These are phyloP conservation scores for Trichosporon asahii DNA, from an alignment of 1,284 basidiomycete genomes.

Conservation along the genomic window DNA sequence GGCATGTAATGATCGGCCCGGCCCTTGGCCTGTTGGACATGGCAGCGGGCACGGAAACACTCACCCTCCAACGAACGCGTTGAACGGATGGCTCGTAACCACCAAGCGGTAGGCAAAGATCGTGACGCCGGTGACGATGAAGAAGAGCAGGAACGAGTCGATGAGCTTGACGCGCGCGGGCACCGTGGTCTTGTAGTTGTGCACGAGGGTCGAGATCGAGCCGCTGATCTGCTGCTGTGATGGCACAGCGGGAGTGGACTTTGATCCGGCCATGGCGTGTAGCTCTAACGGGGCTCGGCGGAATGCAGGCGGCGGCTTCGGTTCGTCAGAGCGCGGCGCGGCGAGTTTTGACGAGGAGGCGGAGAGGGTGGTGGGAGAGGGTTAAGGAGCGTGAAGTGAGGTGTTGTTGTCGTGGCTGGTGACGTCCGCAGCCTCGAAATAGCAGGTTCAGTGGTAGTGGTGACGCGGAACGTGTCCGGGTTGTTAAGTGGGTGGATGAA, in stretches of 20 bases:
- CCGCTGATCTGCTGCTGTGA: slow-evolving; percentile 29
- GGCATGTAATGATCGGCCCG: no score
- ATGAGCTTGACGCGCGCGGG: slow-evolving; percentile 85
- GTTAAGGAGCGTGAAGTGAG: neutral
- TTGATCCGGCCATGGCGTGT: neutral
- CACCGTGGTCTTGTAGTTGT: slow-evolving; percentile 73
- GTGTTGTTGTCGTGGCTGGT: slow-evolving; percentile 3
- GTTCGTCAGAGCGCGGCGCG: no score
- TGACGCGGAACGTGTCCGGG: slow-evolving; percentile 6
- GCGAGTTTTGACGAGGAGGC: no score
- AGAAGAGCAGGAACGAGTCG: slow-evolving; percentile 87
- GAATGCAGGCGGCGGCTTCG: no score
- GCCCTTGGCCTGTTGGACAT: no score
- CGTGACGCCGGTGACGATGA: slow-evolving; percentile 82
- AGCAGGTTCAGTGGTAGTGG: no score
- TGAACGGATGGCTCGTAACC: slow-evolving; percentile 92
- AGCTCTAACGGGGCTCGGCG: no score
- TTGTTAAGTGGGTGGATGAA: neutral
- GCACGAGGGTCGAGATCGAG: slow-evolving; percentile 64
- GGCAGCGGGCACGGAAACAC: slow-evolving; percentile 36
- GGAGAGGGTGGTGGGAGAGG: neutral
- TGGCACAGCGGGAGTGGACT: slow-evolving; percentile 1
- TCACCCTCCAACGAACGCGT: slow-evolving; percentile 92
- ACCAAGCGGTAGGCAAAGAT: slow-evolving; percentile 91
- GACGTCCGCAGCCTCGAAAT: neutral